Evolutionary conservation across 2,329 filamentous ascomycete species (phyloP).

Genomic region (Cryphonectria nitschkei): DNA sequence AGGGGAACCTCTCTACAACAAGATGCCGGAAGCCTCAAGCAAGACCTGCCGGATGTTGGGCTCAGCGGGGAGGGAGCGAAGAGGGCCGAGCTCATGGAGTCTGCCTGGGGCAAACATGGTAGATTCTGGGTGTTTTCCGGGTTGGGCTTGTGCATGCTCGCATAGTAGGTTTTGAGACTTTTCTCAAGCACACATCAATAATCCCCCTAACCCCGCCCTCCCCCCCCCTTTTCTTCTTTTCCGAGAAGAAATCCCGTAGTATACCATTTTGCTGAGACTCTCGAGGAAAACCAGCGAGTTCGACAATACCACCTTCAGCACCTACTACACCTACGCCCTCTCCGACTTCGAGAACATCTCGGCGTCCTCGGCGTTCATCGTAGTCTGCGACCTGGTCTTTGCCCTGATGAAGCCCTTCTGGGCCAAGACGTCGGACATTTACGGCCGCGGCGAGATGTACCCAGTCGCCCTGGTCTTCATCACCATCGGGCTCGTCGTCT

Average conservation of each 20-base stretch:
- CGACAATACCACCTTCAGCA: slow-evolving; percentile 37
- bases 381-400: slow-evolving; percentile 43
- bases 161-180: background rate
- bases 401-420: slow-evolving; percentile 64
- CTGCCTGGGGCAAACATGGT: background rate
- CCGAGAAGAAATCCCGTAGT: no score
- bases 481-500: slow-evolving; percentile 60
- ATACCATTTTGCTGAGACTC: no score
- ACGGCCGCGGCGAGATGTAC: slow-evolving; percentile 65
- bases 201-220: no score
- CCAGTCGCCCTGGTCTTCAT: slow-evolving; percentile 57
- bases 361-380: slow-evolving; percentile 36
- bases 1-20: background rate
- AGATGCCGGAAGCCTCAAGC: slow-evolving; percentile 1
- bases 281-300: slow-evolving; percentile 31
- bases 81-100: slow-evolving; percentile 1
- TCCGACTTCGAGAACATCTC: slow-evolving; percentile 40
- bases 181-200: background rate
- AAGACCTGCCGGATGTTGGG: background rate
- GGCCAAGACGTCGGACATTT: slow-evolving; percentile 64
- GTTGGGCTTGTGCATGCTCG: background rate
- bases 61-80: background rate
- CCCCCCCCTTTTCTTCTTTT: no score
- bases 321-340: slow-evolving; percentile 39
- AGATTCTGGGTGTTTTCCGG: background rate